Percentiles rank a stretch among this genome's conserved stretches.
phyloP scores from a whole-genome alignment of 2,329 filamentous ascomycete species.

The Didymella lethalis region DNA sequence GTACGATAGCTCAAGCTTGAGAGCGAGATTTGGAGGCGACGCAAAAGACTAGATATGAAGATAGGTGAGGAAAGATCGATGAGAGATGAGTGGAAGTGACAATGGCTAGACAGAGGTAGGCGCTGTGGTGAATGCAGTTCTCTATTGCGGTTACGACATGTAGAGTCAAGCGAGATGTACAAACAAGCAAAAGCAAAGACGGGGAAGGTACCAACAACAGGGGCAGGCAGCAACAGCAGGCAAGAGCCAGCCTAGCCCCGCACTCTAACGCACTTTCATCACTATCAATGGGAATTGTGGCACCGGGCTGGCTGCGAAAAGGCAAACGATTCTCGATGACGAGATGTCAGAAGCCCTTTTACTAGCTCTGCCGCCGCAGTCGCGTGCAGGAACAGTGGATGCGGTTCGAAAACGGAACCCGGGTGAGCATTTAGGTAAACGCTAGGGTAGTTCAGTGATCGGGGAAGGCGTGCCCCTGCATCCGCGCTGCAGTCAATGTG shows the following conservation, averaged over 20 bases:
- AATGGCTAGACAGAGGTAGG: neutral
- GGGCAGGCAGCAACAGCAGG: constrained; percentile 24
- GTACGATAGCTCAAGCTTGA: neutral
- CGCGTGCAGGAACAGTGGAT: constrained; percentile 39
- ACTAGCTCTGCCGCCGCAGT: constrained; percentile 49
- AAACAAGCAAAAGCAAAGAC: constrained; percentile 7
- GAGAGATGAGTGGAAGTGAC: neutral
- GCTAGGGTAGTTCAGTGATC: constrained; percentile 35
- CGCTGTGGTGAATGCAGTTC: neutral
- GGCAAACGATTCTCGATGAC: constrained; percentile 37
- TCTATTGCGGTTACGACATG: constrained; percentile 1
- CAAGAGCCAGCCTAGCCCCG: constrained; percentile 29
- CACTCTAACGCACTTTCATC: constrained; percentile 27
- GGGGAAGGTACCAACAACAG: constrained; percentile 23
- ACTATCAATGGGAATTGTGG: constrained; percentile 25
- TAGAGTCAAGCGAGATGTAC: constrained; percentile 1
- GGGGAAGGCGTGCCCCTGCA: constrained; percentile 44
- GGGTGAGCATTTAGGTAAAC: constrained; percentile 29
- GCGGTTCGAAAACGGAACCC: constrained; percentile 24
- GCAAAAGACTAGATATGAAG: neutral
- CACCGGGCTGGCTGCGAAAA: constrained; percentile 27
- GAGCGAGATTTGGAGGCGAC: neutral
- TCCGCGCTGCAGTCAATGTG: constrained; percentile 36
- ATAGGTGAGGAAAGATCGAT: neutral
- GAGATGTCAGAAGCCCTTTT: constrained; percentile 38